phyloP scores from a whole-genome alignment of 805 yeast genomes.

The Suhomyces vadensis region DNA sequence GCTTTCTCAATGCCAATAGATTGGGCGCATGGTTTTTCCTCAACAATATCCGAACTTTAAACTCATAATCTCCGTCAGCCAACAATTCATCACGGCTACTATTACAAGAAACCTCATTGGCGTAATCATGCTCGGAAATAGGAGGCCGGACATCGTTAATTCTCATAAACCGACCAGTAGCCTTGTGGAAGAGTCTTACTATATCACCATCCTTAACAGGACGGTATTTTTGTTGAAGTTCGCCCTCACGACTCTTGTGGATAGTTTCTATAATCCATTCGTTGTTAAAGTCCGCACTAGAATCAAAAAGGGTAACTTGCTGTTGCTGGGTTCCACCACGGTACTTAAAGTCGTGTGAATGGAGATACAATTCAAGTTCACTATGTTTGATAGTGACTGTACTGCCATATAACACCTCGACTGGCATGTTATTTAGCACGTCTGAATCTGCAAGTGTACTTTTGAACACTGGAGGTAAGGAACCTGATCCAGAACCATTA shows the following conservation, averaged over 20 bases:
- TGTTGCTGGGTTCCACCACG: slow-evolving; percentile 70
- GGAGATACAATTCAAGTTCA: slow-evolving; percentile 72
- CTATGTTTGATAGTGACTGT: slow-evolving; percentile 70
- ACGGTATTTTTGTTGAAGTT: slow-evolving; percentile 33
- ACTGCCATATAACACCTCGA: slow-evolving; percentile 73
- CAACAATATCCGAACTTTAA: slow-evolving; percentile 54
- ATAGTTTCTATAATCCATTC: slow-evolving; percentile 67
- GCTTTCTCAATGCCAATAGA: slow-evolving; percentile 36
- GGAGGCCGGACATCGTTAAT: slow-evolving; percentile 82
- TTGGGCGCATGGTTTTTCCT: slow-evolving; percentile 33
- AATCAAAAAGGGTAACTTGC: slow-evolving; percentile 73
- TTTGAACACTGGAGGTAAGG: slow-evolving; percentile 69
- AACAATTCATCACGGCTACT: slow-evolving; percentile 57
- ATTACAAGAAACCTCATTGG: slow-evolving; percentile 74
- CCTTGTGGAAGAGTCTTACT: slow-evolving; percentile 68
- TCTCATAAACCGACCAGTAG: slow-evolving; percentile 66
- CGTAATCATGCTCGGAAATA: slow-evolving; percentile 85
- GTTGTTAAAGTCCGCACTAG: slow-evolving; percentile 60
- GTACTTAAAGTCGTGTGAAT: slow-evolving; percentile 69
- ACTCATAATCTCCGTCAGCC: slow-evolving; percentile 71
- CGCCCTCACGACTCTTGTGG: slow-evolving; percentile 38
- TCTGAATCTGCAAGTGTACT: slow-evolving; percentile 50
- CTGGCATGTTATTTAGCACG: slow-evolving; percentile 44
- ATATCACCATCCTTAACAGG: slow-evolving; percentile 54
- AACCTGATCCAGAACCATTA: slow-evolving; percentile 60